Evolutionary conservation across 441 rosid genomes (phyloP).

Genomic region (Theobroma grandiflorum): DNA sequence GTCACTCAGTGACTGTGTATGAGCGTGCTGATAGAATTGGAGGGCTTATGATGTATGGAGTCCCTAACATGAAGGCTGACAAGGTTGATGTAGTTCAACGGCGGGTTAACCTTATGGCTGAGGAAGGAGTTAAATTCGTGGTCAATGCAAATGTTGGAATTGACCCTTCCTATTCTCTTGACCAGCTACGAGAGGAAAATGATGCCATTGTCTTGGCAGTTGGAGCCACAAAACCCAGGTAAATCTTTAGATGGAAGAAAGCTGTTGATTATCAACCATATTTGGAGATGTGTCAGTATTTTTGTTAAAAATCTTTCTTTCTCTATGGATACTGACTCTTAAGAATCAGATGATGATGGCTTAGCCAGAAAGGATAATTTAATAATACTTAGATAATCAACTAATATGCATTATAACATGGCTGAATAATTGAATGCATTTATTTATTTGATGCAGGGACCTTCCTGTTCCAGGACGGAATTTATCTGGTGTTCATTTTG

Average conservation of each 20-base stretch:
- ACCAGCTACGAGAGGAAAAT: slow-evolving; percentile 75
- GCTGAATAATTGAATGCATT: slow-evolving; percentile 17
- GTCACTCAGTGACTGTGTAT: slow-evolving; percentile 92
- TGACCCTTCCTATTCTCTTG: slow-evolving; percentile 85
- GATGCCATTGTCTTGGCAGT: slow-evolving; percentile 94
- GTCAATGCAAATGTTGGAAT: slow-evolving; percentile 92
- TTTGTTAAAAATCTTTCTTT: not conserved
- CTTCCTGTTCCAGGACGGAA: slow-evolving; percentile 97
- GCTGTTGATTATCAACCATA: not conserved
- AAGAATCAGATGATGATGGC: not conserved
- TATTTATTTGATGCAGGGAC: slow-evolving; percentile 69
- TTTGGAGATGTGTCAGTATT: not conserved
- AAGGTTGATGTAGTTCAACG: slow-evolving; percentile 93
- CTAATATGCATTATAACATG: not conserved
- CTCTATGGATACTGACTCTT: not conserved
- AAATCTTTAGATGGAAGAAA: not conserved
- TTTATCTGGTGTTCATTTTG: slow-evolving; percentile 89
- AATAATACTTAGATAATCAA: not conserved
- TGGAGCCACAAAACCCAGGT: slow-evolving; percentile 99
- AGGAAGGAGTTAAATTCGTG: slow-evolving; percentile 90
- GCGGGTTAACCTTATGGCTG: slow-evolving; percentile 91
- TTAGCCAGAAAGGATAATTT: not conserved
- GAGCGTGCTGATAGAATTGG: slow-evolving; percentile 99
- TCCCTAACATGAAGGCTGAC: slow-evolving; percentile 99
- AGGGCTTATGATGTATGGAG: slow-evolving; percentile 99